Conservation (phyloP, 2,329 filamentous ascomycete genomes). For the Penicillium sp. region DNA sequence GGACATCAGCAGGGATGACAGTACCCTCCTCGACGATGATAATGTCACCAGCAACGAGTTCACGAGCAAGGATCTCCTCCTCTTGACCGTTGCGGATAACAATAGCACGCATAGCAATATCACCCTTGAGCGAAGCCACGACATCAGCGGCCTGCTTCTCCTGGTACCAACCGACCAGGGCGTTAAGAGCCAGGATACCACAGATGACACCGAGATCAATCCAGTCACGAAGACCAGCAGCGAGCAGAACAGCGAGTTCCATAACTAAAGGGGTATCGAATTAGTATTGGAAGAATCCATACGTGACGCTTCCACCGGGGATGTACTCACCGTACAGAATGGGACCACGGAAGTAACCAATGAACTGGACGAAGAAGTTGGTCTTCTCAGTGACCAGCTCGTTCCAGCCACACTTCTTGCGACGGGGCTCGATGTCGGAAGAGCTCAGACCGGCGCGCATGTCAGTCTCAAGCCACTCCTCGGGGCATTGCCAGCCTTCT, state of each 20-base stretch:
- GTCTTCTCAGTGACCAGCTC: conserved; percentile 70
- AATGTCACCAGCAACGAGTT: conserved; percentile 72
- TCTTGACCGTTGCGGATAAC: conserved; percentile 65
- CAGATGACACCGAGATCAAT: conserved; percentile 74
- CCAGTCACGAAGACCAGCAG: conserved; percentile 70
- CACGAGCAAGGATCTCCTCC: conserved; percentile 64
- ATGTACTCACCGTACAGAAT: conserved; percentile 65
- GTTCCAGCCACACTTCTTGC: conserved; percentile 65
- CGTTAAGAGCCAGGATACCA: conserved; percentile 70
- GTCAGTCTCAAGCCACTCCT: conserved; percentile 67
- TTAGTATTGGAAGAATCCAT: conserved; percentile 4
- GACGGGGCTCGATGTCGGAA: conserved; percentile 58
- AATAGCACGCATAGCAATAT: conserved; percentile 69
- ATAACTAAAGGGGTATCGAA: conserved; percentile 47
- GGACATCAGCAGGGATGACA: conserved; percentile 64
- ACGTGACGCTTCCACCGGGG: not conserved
- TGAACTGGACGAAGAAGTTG: conserved; percentile 69
- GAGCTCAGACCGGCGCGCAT: conserved; percentile 59
- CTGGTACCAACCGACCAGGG: conserved; percentile 73
- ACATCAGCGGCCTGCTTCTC: conserved; percentile 77
- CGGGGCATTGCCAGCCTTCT: conserved; percentile 49
- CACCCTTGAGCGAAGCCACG: conserved; percentile 68
- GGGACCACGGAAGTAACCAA: conserved; percentile 70
- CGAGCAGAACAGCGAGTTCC: conserved; percentile 70
- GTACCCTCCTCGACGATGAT: conserved; percentile 68